Evolutionary conservation across 495 filamentous ascomycete species (phyloP), one percentile per base, ranked within the genome.

Genomic region (Podospora anserina): DNA sequence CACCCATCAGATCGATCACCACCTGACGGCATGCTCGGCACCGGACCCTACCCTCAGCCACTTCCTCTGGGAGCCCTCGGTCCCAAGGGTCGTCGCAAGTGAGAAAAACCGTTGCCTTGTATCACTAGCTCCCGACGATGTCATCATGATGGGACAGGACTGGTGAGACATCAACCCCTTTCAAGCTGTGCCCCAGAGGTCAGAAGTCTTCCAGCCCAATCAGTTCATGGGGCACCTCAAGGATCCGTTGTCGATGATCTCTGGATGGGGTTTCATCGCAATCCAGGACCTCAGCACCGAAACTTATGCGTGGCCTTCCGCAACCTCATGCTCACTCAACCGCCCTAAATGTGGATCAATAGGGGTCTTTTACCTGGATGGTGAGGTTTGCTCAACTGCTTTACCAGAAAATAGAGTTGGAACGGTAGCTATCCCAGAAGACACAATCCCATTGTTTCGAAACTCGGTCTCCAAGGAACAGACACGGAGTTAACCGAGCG

Each of bases 211-310:
- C 27, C 27, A 61, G 32, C 15, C 27, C 61, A 49, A 39, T 63
- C 30, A 49, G 18, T 39, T 28, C 7, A 19, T 26, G 0, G 61
- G 60, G n/a, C 9, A 30, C 60, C 5, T 32, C 60, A 34, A 32
- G 60, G 16, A 39, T 26, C 60, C 23, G 27, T 32, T 62, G 23
- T n/a, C 27, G 19, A 32, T n/a, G 23, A 62, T 27, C 27, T 20
- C 30, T 63, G 61, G 61, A 18, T n/a, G 13, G 61, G 11, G 61
- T 63, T 63, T 63, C 61, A 63, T 63, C 28, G 18, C 18, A 32
- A 61, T 61, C 61, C 61, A 63, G 30, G 61, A 39, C 16, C 13
- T n/a, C 61, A 32, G 20, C 20, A 49, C n/a, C 3, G 18, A 53
- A 44, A 63, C 59, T 61, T 23, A 34, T 61, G 59, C 59, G 4